Evolutionary conservation across 2,329 filamentous ascomycete species (phyloP).

Genomic region (Plenodomus biglobosus): DNA sequence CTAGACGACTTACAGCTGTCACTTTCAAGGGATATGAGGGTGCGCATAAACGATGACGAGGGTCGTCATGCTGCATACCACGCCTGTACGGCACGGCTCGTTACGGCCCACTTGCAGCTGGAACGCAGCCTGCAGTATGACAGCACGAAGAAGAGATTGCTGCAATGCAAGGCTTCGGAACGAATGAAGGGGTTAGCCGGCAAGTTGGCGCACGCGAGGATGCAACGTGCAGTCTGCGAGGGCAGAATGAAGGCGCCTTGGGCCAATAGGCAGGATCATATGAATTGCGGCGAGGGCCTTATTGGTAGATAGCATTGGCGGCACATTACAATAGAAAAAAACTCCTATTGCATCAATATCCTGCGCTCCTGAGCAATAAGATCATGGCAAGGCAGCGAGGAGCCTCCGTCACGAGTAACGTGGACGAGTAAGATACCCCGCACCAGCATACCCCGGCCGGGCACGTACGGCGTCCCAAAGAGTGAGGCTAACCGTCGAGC

Average conservation of each 20-base stretch:
- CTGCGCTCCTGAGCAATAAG: slow-evolving; percentile 15
- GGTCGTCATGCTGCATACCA: slow-evolving; percentile 15
- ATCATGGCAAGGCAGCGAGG: slow-evolving; percentile 26
- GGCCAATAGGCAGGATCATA: slow-evolving; percentile 15
- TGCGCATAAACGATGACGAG: slow-evolving; percentile 10
- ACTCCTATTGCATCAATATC: slow-evolving; percentile 10
- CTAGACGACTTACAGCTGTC: slow-evolving; percentile 6
- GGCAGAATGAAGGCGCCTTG: slow-evolving; percentile 15
- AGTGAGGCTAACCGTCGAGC: slow-evolving; percentile 38
- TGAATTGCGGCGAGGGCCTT: slow-evolving; percentile 9
- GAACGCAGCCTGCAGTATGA: slow-evolving; percentile 10
- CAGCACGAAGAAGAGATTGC: slow-evolving; percentile 9
- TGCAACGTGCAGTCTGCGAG: not conserved
- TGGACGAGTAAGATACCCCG: slow-evolving; percentile 34
- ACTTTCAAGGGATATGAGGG: slow-evolving; percentile 12
- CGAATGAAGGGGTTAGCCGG: not conserved
- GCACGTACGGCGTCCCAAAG: slow-evolving; percentile 23
- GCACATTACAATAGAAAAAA: slow-evolving; percentile 19
- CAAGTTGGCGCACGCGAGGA: not conserved
- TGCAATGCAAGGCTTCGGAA: slow-evolving; percentile 8
- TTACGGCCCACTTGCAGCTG: slow-evolving; percentile 23
- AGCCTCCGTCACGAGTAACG: slow-evolving; percentile 9
- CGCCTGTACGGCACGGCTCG: slow-evolving; percentile 18
- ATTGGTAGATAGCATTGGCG: slow-evolving; percentile 7
- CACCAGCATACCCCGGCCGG: slow-evolving; percentile 22